These are phyloP conservation scores for Aureobasidium pullulans DNA, from an alignment of 2,329 filamentous ascomycete species.

Conservation along the genomic window DNA sequence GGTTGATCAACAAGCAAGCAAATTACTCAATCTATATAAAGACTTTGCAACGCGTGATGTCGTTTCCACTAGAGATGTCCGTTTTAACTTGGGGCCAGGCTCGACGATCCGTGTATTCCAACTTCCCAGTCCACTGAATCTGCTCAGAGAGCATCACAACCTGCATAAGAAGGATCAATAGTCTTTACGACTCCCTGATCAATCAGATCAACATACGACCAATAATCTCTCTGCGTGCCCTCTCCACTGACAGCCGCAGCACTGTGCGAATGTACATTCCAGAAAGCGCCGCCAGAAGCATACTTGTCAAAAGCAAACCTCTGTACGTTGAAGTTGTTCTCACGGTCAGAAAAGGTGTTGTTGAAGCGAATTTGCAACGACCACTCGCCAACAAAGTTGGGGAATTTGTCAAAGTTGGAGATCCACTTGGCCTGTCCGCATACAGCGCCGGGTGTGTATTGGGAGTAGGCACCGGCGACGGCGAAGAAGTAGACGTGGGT, in stretches of 20 bases:
- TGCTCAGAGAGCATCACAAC: too few species aligned
- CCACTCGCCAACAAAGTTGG: conserved; percentile 27
- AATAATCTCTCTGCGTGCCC: conserved; percentile 17
- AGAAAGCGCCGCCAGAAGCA: conserved; percentile 26
- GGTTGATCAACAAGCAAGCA: too few species aligned
- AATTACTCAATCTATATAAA: too few species aligned
- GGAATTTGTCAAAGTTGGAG: conserved; percentile 18
- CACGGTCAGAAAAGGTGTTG: conserved; percentile 22
- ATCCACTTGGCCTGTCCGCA: conserved; percentile 18
- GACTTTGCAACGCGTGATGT: too few species aligned
- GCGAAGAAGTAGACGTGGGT: conserved; percentile 25
- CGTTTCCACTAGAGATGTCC: too few species aligned
- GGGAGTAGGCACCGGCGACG: conserved; percentile 15
- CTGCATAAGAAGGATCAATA: too few species aligned
- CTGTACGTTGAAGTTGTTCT: conserved; percentile 26
- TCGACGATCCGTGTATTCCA: too few species aligned
- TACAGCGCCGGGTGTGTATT: conserved; percentile 16
- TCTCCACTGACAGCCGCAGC: conserved; percentile 15
- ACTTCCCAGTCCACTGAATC: too few species aligned
- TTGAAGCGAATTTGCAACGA: conserved; percentile 25
- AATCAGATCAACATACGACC: conserved; percentile 15
- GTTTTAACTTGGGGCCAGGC: too few species aligned
- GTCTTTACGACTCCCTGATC: conserved; percentile 11
- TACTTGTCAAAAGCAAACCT: conserved; percentile 29
- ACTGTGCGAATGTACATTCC: conserved; percentile 14